phyloP scores from a whole-genome alignment of 179 eudicot genomes.

The Drosera spatulata region DNA sequence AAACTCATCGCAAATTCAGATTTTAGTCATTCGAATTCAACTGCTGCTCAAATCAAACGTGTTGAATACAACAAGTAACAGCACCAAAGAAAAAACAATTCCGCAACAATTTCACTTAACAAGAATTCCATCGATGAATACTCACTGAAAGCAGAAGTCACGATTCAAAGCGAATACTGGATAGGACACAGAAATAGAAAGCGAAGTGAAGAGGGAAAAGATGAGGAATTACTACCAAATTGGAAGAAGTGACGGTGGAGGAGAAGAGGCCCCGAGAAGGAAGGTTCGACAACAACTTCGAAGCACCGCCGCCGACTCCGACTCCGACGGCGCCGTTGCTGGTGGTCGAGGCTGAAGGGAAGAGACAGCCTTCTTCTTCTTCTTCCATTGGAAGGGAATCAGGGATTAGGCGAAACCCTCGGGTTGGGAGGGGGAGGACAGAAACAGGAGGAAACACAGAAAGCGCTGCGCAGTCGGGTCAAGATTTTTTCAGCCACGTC shows the following conservation, averaged over 20 bases:
- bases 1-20: too few species aligned
- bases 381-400: not conserved
- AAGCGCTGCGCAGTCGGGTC: not conserved
- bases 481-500: too few species aligned
- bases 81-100: too few species aligned
- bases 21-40: too few species aligned
- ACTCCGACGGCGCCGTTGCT: not conserved
- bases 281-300: slow-evolving; percentile 3
- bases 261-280: slow-evolving; percentile 14
- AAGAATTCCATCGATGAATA: too few species aligned
- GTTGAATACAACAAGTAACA: too few species aligned
- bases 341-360: not conserved
- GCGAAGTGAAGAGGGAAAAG: slow-evolving; percentile 1
- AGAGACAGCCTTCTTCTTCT: not conserved
- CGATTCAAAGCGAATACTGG: slow-evolving; percentile 10
- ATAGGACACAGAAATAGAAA: not conserved
- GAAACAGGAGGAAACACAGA: not conserved
- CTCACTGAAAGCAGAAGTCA: too few species aligned
- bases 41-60: too few species aligned
- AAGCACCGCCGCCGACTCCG: not conserved
- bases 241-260: slow-evolving; percentile 32
- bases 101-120: not conserved
- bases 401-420: not conserved
- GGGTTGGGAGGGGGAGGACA: not conserved
- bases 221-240: slow-evolving; percentile 25